A percentile compares a stretch with the other conserved stretches of the same genome.
These are phyloP conservation scores for Coemansia sp. DNA, from an alignment of 192 early-diverging fungal genomes.

Conservation along the genomic window DNA sequence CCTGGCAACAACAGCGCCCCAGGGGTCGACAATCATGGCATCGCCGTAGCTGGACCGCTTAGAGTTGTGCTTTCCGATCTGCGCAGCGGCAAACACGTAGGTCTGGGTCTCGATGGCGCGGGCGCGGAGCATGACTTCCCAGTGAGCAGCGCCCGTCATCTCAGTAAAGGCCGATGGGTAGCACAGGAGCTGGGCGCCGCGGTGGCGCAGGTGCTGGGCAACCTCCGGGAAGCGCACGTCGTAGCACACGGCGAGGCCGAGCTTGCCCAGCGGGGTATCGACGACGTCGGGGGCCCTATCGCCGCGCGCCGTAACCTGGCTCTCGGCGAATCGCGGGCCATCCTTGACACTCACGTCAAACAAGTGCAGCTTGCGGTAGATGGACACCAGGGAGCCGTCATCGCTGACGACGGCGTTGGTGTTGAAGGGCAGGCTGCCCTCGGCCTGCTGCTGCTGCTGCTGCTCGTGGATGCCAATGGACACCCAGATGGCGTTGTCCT, in stretches of 20 bases:
- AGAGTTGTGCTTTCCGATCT: constrained; percentile 73
- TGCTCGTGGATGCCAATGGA: constrained; percentile 82
- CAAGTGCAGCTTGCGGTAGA: constrained; percentile 80
- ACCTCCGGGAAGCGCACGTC: constrained; percentile 82
- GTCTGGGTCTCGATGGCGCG: constrained; percentile 86
- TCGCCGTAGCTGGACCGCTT: constrained; percentile 77
- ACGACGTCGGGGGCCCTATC: constrained; percentile 18
- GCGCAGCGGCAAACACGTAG: constrained; percentile 83
- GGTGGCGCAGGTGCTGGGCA: constrained; percentile 58
- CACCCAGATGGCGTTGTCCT: constrained; percentile 65
- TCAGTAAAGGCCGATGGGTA: constrained; percentile 86
- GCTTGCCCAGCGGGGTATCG: constrained; percentile 59
- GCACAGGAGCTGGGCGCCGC: constrained; percentile 72
- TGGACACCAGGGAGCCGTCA: constrained; percentile 58
- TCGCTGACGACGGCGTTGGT: constrained; percentile 69
- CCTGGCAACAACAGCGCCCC: constrained; percentile 74
- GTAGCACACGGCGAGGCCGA: constrained; percentile 76
- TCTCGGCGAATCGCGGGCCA: constrained; percentile 48
- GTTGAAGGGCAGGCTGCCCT: constrained; percentile 59
- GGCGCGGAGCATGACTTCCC: constrained; percentile 79
- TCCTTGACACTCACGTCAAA: constrained; percentile 69
- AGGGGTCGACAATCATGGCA: constrained; percentile 86
- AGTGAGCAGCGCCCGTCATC: constrained; percentile 81
- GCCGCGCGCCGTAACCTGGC: constrained; percentile 19
- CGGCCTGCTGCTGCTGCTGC: constrained; percentile 11